Percentiles rank a stretch among this genome's conserved stretches.
phyloP scores from a whole-genome alignment of 257 asterid species.

The Solanum sejunctum region DNA sequence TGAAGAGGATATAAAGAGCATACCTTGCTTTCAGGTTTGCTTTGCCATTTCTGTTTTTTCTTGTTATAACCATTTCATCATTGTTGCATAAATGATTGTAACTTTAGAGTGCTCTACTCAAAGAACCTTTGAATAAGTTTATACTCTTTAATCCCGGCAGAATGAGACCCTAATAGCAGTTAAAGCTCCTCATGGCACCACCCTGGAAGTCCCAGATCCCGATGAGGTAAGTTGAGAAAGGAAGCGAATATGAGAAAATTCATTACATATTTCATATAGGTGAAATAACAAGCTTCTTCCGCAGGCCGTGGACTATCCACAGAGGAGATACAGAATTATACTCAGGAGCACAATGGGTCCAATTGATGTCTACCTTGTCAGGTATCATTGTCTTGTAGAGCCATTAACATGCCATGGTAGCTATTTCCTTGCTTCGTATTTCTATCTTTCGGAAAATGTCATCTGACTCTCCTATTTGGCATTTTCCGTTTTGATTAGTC shows the following conservation, averaged over 20 bases:
- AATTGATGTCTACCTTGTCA: constrained; percentile 90
- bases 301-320: constrained; percentile 92
- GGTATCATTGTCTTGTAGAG: constrained; percentile 28
- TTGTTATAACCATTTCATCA: background rate
- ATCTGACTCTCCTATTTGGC: background rate
- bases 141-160: constrained; percentile 27
- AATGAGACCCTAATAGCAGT: constrained; percentile 79
- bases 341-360: constrained; percentile 98
- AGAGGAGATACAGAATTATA: constrained; percentile 85
- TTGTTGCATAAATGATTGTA: background rate
- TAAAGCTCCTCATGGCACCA: constrained; percentile 98
- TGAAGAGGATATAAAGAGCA: constrained; percentile 73
- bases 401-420: background rate
- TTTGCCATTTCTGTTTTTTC: constrained; percentile 3
- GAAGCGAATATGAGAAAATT: constrained; percentile 3
- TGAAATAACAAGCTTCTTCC: background rate
- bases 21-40: constrained; percentile 76
- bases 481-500: constrained; percentile 26
- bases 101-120: background rate
- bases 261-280: constrained; percentile 8
- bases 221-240: constrained; percentile 53
- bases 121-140: background rate
- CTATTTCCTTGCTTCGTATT: background rate
- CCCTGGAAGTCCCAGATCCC: constrained; percentile 96
- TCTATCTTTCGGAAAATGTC: background rate